Conservation (phyloP, 768 basidiomycete genomes). For the Amanita muscaria region DNA sequence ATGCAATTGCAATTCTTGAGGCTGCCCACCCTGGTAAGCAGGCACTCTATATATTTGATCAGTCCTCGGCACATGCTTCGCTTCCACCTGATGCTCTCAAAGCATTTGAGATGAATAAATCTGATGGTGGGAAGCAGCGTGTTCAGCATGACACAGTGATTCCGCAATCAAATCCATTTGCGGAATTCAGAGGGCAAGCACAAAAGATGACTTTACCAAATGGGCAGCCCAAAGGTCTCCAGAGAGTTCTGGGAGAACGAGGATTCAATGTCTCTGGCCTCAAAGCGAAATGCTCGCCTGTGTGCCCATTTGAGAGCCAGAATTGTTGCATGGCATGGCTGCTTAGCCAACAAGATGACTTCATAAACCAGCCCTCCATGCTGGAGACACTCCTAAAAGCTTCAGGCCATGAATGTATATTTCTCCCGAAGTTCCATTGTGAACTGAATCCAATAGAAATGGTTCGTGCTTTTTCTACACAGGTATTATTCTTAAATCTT, state of each 20-base stretch:
- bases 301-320: slow-evolving; percentile 26
- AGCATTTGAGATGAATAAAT: slow-evolving; percentile 35
- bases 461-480: slow-evolving; percentile 16
- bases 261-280: slow-evolving; percentile 28
- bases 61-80: slow-evolving; percentile 32
- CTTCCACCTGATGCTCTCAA: slow-evolving; percentile 29
- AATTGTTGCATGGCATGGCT: slow-evolving; percentile 28
- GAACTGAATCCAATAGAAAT: slow-evolving; percentile 41
- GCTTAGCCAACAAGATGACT: slow-evolving; percentile 32
- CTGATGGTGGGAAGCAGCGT: slow-evolving; percentile 29
- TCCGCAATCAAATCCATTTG: slow-evolving; percentile 25
- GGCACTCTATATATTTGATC: slow-evolving; percentile 31
- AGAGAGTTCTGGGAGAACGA: slow-evolving; percentile 26
- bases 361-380: slow-evolving; percentile 25
- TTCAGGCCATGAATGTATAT: slow-evolving; percentile 28
- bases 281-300: slow-evolving; percentile 26
- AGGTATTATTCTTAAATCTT: slow-evolving; percentile 3
- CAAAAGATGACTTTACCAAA: slow-evolving; percentile 28
- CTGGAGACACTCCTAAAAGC: slow-evolving; percentile 23
- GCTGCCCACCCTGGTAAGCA: slow-evolving; percentile 22
- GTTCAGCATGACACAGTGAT: slow-evolving; percentile 28
- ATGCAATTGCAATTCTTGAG: slow-evolving; percentile 29
- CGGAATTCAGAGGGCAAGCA: slow-evolving; percentile 15
- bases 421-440: slow-evolving; percentile 38
- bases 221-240: slow-evolving; percentile 27